Evolutionary conservation across 805 yeast species (phyloP).

Genomic region (Brettanomyces bruxellensis): DNA sequence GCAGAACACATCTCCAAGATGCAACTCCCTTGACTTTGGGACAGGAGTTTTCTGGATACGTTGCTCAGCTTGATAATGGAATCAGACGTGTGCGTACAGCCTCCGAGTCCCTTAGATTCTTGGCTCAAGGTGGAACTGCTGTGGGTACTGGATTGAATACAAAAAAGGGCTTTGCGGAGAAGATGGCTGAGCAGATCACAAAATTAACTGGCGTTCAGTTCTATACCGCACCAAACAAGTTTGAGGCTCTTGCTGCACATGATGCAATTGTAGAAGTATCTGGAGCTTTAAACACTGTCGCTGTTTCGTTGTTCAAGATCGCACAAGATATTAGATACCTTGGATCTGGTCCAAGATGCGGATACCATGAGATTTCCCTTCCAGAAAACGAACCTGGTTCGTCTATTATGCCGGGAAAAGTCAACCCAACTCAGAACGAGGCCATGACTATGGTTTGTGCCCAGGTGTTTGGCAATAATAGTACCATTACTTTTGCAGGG

Average conservation of each 20-base stretch:
- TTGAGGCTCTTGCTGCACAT: conserved; percentile 98
- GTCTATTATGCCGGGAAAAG: conserved; percentile 99
- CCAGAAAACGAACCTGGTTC: conserved; percentile 99
- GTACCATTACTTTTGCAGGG: conserved; percentile 94
- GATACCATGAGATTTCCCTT: conserved; percentile 89
- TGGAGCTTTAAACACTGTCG: conserved; percentile 94
- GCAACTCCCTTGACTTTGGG: conserved; percentile 98
- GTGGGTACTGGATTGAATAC: conserved; percentile 99
- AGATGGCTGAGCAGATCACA: conserved; percentile 80
- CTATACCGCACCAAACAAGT: conserved; percentile 95
- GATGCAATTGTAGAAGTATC: conserved; percentile 97
- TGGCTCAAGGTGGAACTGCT: conserved; percentile 99
- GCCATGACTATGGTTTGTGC: conserved; percentile 97
- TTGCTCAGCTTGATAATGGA: conserved; percentile 86
- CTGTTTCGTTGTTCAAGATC: conserved; percentile 87
- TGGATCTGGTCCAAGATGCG: conserved; percentile 99
- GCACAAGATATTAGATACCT: conserved; percentile 97
- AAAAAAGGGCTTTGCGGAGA: conserved; percentile 77
- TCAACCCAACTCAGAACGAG: conserved; percentile 98
- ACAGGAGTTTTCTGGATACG: conserved; percentile 96
- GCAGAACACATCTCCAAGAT: conserved; percentile 98
- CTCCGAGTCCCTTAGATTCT: conserved; percentile 64
- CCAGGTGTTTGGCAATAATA: conserved; percentile 95
- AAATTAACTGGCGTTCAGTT: conserved; percentile 82
- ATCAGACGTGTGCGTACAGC: conserved; percentile 73